These are phyloP conservation scores for Larix kaempferi DNA, from an alignment of 75 land plant genomes.

Conservation along the genomic window DNA sequence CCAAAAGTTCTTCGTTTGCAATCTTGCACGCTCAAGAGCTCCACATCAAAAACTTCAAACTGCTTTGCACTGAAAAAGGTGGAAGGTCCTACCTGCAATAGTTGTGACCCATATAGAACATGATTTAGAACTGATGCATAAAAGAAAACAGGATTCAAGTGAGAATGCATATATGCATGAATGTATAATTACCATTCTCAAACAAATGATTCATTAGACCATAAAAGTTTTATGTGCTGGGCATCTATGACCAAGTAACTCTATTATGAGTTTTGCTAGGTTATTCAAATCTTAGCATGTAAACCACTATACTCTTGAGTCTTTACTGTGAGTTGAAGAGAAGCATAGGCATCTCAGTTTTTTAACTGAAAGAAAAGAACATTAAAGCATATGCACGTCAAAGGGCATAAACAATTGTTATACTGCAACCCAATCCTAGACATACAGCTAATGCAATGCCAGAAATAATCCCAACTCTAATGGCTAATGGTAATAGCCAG, in stretches of 20 bases:
- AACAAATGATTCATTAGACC: neutral
- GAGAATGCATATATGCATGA: neutral
- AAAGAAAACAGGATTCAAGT: neutral
- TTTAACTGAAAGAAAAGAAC: neutral
- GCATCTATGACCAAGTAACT: neutral
- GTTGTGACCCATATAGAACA: neutral
- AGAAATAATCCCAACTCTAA: neutral
- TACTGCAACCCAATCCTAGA: neutral
- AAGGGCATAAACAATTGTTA: neutral
- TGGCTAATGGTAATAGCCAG: neutral
- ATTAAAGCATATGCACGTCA: neutral
- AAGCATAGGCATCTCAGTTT: neutral
- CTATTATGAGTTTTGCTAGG: neutral
- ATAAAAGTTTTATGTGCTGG: neutral
- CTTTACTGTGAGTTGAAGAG: neutral
- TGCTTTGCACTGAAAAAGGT: constrained; percentile 98
- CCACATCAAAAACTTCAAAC: constrained; percentile 96
- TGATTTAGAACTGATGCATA: neutral
- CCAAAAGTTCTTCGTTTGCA: constrained; percentile 77
- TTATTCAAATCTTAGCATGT: no score
- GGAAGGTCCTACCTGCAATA: constrained; percentile 86
- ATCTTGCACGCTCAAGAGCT: constrained; percentile 64
- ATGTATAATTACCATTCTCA: neutral
- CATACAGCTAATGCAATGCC: neutral
- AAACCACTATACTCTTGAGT: no score